Base-by-base conservation (phyloP, 306 rosid species). In the Quercus bicolor region DNA sequence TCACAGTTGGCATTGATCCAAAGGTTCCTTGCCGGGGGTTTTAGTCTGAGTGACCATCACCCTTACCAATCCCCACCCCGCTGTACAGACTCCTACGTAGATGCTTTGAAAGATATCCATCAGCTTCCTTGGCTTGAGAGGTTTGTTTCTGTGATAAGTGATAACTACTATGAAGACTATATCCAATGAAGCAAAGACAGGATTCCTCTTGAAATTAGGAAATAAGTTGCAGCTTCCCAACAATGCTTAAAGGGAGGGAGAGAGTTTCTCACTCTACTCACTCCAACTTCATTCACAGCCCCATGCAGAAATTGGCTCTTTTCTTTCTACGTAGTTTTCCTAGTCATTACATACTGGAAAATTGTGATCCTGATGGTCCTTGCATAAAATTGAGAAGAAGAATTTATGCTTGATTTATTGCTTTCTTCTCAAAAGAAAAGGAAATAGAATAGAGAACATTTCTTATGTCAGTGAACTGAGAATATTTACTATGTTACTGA, bases 51-150 rank as follows among this genome's bases (percentile, higher is more conserved):
- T 54, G 98, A 95, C 78, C 97, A 95, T 64, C 89, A 87, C 51
- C 91, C 97, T 2, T 80, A 80, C 85, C 97, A 95, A 76, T 95
- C 97, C 77, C 98, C 98, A 4, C 98, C 98, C 1, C 92, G 68
- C 20, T 92, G 89, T 83, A 92, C 97, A 75, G 97, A 94, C 65
- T 85, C 97, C 34, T 89, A 89, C 2, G 90, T 64, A 15, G 98
- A 95, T 65, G 86, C 93, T 34, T 80, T 95, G 97, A 95, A 92
- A 84, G 98, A 92, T 84, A 94, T 95, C 34, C 93, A 91, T 83
- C 98, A 95, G 87, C 95, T 95, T 77, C 98, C 98, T 2, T 95
- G 98, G 98, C 94, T 95, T 0, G 98, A 95, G 89, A 90, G 94
- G 79, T 92, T 95, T 26, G 98, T 92, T 78, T 95, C 98, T 16